Evolutionary conservation across 495 filamentous ascomycete species (phyloP), one percentile per base, ranked within the genome.

Genomic region (Trichodelitschia bisporula): DNA sequence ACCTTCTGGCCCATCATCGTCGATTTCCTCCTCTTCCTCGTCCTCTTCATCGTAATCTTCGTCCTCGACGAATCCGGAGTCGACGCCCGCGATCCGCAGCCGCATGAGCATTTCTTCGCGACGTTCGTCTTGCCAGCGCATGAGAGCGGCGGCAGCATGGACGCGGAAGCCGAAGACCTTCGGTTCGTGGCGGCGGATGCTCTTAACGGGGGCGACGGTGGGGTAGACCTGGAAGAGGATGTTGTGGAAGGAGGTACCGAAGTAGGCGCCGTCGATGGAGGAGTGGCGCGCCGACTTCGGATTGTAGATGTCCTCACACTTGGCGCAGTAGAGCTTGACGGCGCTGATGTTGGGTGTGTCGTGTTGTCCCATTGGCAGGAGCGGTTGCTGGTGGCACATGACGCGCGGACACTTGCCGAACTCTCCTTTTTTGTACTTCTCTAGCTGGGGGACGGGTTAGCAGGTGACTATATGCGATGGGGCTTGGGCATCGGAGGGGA

Each of bases 181-280:
- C 11, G 89, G 89, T 30, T 79, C 65, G 48, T 92, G 92, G 28
- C 84, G 64, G 33, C 80, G 72, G 33, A 66, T 58, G 48, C 62
- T 77, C 64, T 95, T 95, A 38, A 66, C 57, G 3, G 86, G 84
- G 24, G 86, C 64, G 26, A 95, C 53, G 2, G 75, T 69, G 1
- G 89, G 86, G 43, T 93, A 95, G 18, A 95, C 86, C 52, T 97
- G 86, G 61, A 95, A 95, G 31, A 97, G 66, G 51, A 97, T 93
- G 48, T 91, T 92, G 60, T 91, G 84, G 61, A 97, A 97, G 4
- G 77, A 84, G 24, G 86, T 78, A 32, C 89, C 86, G 33, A 95
- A 97, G 59, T 95, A 97, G 33, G 86, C 86, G 32, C 86, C 86
- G 49, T 99, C 86, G 48, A 99, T 92, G 28, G 69, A 62, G 26